phyloP scores from a whole-genome alignment of 805 yeast genomes.

The Kregervanrija fluxuum region DNA sequence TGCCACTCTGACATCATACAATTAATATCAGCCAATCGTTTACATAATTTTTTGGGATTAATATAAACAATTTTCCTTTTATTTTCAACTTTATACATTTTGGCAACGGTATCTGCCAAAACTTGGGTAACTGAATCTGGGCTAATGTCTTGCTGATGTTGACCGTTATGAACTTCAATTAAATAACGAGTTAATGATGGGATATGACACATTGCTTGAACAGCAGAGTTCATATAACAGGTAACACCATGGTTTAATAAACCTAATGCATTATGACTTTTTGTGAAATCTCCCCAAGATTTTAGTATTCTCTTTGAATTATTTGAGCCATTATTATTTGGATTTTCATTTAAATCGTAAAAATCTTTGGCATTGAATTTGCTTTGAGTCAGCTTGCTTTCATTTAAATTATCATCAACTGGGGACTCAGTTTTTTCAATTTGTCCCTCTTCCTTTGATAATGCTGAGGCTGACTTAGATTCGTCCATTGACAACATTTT shows the following conservation, averaged over 20 bases:
- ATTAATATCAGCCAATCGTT: conserved; percentile 72
- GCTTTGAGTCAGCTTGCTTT: conserved; percentile 13
- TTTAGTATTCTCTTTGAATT: conserved; percentile 52
- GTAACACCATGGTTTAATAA: conserved; percentile 89
- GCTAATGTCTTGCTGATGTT: conserved; percentile 38
- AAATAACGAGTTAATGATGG: conserved; percentile 88
- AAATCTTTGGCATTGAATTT: conserved; percentile 32
- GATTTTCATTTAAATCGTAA: conserved; percentile 50
- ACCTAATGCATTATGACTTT: conserved; percentile 57
- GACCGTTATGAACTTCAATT: conserved; percentile 51
- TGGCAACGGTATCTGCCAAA: conserved; percentile 59
- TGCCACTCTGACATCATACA: conserved; percentile 97
- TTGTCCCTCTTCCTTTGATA: conserved; percentile 17
- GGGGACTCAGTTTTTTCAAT: conserved; percentile 8
- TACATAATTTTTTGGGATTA: conserved; percentile 70
- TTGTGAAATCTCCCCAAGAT: conserved; percentile 56
- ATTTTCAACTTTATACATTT: conserved; percentile 60
- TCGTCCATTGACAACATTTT: conserved; percentile 9
- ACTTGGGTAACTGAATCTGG: conserved; percentile 56
- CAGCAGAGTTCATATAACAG: conserved; percentile 93
- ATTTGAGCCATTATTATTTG: conserved; percentile 59
- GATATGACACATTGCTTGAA: conserved; percentile 82
- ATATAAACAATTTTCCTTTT: conserved; percentile 39
- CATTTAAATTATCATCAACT: conserved; percentile 20
- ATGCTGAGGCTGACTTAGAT: conserved; percentile 5